Conservation (phyloP, 495 filamentous ascomycete genomes). For the Hyaloscypha bicolor region DNA sequence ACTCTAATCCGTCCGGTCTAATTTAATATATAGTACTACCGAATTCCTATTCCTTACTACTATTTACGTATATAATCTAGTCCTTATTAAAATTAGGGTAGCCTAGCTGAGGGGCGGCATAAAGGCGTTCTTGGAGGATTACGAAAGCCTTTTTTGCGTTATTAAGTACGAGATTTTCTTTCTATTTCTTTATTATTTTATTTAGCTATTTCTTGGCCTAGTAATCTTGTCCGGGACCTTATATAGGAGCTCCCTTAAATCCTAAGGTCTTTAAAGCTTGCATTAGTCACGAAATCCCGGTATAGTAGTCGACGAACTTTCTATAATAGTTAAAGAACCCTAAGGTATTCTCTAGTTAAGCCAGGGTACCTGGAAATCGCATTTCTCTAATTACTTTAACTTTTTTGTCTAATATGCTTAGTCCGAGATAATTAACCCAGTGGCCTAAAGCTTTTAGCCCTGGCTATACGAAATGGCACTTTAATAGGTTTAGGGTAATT, state of each 20-base stretch:
- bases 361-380: slow-evolving; percentile 4
- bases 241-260: neutral
- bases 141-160: neutral
- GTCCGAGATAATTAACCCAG: slow-evolving; percentile 10
- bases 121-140: neutral
- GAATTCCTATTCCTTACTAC: neutral
- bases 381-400: slow-evolving; percentile 2
- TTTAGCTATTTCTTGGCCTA: neutral
- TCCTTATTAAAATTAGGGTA: neutral
- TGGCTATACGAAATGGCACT: slow-evolving; percentile 25
- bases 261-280: slow-evolving; percentile 1
- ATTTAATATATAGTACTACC: neutral
- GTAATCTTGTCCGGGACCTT: neutral
- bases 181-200: neutral
- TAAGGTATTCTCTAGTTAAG: slow-evolving; percentile 1
- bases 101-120: neutral
- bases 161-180: neutral
- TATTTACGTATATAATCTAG: neutral
- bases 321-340: slow-evolving; percentile 20
- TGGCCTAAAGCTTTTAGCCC: slow-evolving; percentile 15
- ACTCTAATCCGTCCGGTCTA: neutral
- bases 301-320: slow-evolving; percentile 13
- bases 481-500: slow-evolving; percentile 12
- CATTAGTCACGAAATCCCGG: neutral
- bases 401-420: slow-evolving; percentile 18